A percentile compares a stretch with the other conserved stretches of the same genome.
Evolutionary conservation across 2,329 filamentous ascomycete genomes (phyloP).

Genomic region (Fusarium sp.): DNA sequence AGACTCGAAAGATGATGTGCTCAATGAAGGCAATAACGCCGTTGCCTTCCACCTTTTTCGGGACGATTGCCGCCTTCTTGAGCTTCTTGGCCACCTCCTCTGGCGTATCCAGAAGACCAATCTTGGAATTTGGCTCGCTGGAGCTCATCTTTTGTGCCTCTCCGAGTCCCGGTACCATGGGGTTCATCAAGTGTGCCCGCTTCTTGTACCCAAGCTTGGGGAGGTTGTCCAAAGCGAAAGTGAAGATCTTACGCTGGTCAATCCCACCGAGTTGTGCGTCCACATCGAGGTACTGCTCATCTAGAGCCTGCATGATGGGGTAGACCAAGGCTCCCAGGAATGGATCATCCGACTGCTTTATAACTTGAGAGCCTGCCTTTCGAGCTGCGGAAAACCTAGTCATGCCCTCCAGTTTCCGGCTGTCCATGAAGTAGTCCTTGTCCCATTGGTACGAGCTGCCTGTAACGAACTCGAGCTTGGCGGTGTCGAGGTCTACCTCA

Average conservation of each 20-base stretch:
- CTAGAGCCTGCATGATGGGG: background rate
- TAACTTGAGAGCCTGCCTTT: background rate
- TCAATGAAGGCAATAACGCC: background rate
- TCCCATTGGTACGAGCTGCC: background rate
- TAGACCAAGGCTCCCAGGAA: background rate
- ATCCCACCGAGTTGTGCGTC: slow-evolving; percentile 4
- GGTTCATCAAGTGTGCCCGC: slow-evolving; percentile 3
- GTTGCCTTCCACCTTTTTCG: background rate
- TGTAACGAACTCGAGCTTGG: background rate
- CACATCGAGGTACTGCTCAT: background rate
- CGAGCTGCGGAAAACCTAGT: fast-evolving
- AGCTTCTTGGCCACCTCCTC: slow-evolving; percentile 1
- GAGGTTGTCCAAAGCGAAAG: background rate
- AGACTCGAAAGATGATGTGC: background rate
- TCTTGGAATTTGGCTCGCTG: slow-evolving; percentile 2
- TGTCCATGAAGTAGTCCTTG: background rate
- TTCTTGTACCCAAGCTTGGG: background rate
- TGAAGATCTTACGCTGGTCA: background rate
- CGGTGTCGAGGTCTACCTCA: background rate
- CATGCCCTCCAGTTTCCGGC: fast-evolving
- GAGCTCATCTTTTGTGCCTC: slow-evolving; percentile 15
- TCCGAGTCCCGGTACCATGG: background rate
- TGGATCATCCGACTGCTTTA: background rate
- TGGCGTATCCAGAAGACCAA: fast-evolving
- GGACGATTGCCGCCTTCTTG: background rate